A percentile compares a stretch with the other conserved stretches of the same genome.
These are phyloP conservation scores for Sugiyamaella neomexicana DNA, from an alignment of 1,139 yeast species.

Conservation along the genomic window DNA sequence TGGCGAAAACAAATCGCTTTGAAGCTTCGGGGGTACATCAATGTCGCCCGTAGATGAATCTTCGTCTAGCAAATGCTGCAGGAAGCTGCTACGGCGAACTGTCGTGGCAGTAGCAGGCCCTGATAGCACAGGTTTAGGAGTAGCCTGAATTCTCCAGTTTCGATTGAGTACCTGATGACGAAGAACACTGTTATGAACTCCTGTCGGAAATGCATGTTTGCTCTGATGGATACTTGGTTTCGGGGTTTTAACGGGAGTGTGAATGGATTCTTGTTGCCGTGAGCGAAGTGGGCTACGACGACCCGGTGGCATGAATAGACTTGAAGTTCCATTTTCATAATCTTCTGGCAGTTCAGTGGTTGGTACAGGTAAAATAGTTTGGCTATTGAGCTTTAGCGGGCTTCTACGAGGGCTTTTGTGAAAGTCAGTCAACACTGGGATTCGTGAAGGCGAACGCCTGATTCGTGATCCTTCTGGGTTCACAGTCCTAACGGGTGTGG, in stretches of 20 bases:
- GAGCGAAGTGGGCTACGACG: background rate
- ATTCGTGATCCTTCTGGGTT: constrained; percentile 1
- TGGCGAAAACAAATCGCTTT: constrained; percentile 25
- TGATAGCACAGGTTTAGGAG: constrained; percentile 33
- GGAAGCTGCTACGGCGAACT: constrained; percentile 10
- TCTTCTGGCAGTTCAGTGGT: background rate
- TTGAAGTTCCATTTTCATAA: background rate
- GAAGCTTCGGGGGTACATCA: constrained; percentile 28
- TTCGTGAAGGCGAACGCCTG: constrained; percentile 10
- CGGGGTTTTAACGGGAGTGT: constrained; percentile 3
- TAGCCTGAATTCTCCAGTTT: constrained; percentile 41
- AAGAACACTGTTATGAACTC: constrained; percentile 23
- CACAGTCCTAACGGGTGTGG: constrained; percentile 11
- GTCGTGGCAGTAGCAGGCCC: background rate
- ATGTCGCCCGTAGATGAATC: constrained; percentile 28
- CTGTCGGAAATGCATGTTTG: background rate
- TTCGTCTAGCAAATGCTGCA: constrained; percentile 20
- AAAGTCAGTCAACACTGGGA: constrained; percentile 11
- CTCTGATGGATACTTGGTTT: background rate
- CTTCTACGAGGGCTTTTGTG: constrained; percentile 13
- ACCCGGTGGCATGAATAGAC: background rate
- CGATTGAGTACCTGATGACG: constrained; percentile 41
- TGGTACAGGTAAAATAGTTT: constrained; percentile 9
- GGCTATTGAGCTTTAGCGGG: constrained; percentile 12
- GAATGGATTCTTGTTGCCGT: background rate